Evolutionary conservation across 2,329 filamentous ascomycete species (phyloP).

Genomic region (Trichophyton schoenleinii): DNA sequence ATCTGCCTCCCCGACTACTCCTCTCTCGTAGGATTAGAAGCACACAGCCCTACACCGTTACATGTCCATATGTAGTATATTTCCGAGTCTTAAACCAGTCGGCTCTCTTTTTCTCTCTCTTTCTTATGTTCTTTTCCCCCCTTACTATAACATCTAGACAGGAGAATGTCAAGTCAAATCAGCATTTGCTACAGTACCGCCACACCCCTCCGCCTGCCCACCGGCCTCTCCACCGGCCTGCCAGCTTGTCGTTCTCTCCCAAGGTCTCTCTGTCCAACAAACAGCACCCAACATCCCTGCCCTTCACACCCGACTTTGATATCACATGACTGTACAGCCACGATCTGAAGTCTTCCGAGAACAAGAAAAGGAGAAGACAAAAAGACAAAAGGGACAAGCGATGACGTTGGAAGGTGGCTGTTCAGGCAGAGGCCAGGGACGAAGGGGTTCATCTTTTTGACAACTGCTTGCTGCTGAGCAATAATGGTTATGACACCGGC

Average conservation of each 20-base stretch:
- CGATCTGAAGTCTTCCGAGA: background rate
- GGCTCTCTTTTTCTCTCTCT: constrained; percentile 1
- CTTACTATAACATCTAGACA: background rate
- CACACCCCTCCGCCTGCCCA: background rate
- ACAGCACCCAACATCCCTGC: too few relatives aligned
- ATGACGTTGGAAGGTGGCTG: background rate
- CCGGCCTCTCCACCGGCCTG: background rate
- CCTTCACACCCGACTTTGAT: background rate
- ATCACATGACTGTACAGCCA: background rate
- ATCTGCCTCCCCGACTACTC: constrained; percentile 22
- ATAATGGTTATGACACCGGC: too few relatives aligned
- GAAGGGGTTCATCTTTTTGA: too few relatives aligned
- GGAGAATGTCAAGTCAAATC: background rate
- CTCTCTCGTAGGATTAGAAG: background rate
- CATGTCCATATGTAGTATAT: constrained; percentile 12
- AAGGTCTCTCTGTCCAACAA: too few relatives aligned
- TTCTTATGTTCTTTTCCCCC: background rate
- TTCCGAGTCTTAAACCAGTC: background rate
- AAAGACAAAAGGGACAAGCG: too few relatives aligned
- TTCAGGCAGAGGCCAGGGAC: background rate
- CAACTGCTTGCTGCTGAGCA: too few relatives aligned
- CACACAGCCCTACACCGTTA: background rate
- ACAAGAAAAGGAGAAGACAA: too few relatives aligned
- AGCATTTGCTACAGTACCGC: background rate
- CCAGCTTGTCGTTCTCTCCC: background rate